Base-by-base conservation (phyloP, 1,284 basidiomycete genomes). In the Thelephora terrestris region DNA sequence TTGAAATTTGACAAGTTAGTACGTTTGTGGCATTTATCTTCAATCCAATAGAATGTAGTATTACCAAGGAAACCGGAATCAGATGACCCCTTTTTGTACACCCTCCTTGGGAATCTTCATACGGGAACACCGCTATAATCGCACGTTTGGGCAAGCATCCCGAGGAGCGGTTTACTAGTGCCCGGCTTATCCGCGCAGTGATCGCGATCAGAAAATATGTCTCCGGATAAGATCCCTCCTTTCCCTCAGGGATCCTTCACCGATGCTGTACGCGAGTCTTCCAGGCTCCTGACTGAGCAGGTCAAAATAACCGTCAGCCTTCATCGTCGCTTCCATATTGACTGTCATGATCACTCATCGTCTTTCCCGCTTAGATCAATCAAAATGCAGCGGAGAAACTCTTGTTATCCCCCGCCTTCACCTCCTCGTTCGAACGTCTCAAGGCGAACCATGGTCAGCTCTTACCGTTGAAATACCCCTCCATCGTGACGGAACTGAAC, bases 381-480 rank as follows among this genome's bases (percentile, higher is more conserved):
- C 62, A 70, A 25, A 67, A 73, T 40, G 64, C 73, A 27, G 78
- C 89, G 52, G 68, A 75, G 52, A 73, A 78, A 14, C 67, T 89
- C 18, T 62, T 90, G 10, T 64, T 71, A 47, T 86, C 85, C 4
- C 70, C 78, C 21, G 71, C 79, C 1, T 86, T 89, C 58, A 74
- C 70, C 10, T 62, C 64, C 27, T 78, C 79, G 4, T 88, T 81
- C 63, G 66, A 74, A 49, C 74, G 78, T 38, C 75, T 86, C 2
- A 80, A 79, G 10, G 59, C 63, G 12, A 64, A 70, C 12, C 84
- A 88, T 63, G 85, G 85, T 29, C 68, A 86, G 48, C 69, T 73
- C n/a, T 69, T 91, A 47, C 88, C 89, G 4, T 73, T 91, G 42
- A 79, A 80, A 6, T 91, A 91, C 58, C 70, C 84, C 35, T 81